Base-by-base conservation (phyloP, 306 rosid species). In the Oxytropis ochrocephala region DNA sequence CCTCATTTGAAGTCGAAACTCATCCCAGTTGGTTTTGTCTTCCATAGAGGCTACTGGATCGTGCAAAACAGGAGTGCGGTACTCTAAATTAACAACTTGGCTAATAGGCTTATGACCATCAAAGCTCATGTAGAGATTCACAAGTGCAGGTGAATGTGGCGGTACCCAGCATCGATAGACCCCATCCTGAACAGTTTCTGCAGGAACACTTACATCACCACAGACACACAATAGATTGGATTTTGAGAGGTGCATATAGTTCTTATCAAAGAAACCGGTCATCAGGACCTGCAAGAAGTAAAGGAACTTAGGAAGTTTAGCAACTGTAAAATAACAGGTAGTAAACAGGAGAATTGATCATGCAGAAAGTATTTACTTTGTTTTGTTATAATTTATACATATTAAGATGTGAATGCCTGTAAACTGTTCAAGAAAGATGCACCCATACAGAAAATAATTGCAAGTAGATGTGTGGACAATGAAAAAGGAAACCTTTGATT, bases 91-190 rank as follows among this genome's bases (percentile, higher is more conserved):
- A 72, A 89, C 76, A 75, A 86, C 86, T 86, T 83, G 95, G 78
- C 97, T 95, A 32, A 95, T 86, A 41, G 99, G 97, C 75, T 84
- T 89, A 38, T 80, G 91, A 70, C 90, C 96, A 79, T 87, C 96
- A 66, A 85, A 16, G 76, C 96, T 87, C 86, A 91, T 43, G 73
- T 72, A 95, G 55, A 95, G 82, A 79, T 84, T 78, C 79, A 85
- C 86, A 0, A 70, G 18, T 76, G 91, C 89, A 5, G 91, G 84
- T 47, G 87, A 67, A 81, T 81, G 95, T 5, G 89, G 86, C 42
- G 89, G 56, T 39, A 95, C 74, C 79, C 85, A 70, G 67, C 95
- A 95, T 30, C 95, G 89, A 74, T 89, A 95, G 50, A 87, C 97
- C 67, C 99, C 99, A 70, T 62, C 80, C 80, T 91, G 99, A 82